Evolutionary conservation across 1,139 yeast genomes (phyloP).

Genomic region (Candida sp.): DNA sequence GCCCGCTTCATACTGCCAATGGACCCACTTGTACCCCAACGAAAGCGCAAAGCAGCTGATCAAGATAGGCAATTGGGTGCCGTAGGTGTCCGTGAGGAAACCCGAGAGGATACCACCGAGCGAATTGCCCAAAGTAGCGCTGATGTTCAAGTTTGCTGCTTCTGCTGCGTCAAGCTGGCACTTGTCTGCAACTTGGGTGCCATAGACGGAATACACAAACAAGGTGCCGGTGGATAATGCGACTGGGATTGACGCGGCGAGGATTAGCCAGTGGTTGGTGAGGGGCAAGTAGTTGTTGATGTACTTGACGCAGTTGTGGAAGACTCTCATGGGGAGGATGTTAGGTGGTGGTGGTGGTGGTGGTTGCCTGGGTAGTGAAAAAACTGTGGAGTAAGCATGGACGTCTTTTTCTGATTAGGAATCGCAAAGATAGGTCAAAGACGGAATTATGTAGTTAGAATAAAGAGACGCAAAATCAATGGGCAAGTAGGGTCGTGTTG

Average conservation of each 20-base stretch:
- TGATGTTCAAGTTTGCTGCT: constrained; percentile 33
- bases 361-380: not conserved
- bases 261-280: constrained; percentile 32
- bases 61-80: constrained; percentile 38
- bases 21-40: constrained; percentile 32
- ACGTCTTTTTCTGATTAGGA: not conserved
- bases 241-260: constrained; percentile 32
- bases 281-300: constrained; percentile 26
- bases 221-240: constrained; percentile 37
- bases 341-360: not conserved
- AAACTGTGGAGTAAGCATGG: constrained; percentile 1
- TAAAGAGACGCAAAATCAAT: too few species aligned
- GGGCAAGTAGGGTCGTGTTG: too few species aligned
- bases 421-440: not conserved
- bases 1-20: constrained; percentile 23
- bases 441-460: not conserved
- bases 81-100: constrained; percentile 33
- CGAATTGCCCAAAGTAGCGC: constrained; percentile 36
- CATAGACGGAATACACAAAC: constrained; percentile 37
- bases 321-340: constrained; percentile 13
- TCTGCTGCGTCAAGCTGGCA: constrained; percentile 33
- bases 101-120: constrained; percentile 38
- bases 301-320: constrained; percentile 19
- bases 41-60: constrained; percentile 26
- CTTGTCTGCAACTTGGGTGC: constrained; percentile 33